phyloP scores from a whole-genome alignment of 352 stramenopile genomes.

The Phytophthora sp. region DNA sequence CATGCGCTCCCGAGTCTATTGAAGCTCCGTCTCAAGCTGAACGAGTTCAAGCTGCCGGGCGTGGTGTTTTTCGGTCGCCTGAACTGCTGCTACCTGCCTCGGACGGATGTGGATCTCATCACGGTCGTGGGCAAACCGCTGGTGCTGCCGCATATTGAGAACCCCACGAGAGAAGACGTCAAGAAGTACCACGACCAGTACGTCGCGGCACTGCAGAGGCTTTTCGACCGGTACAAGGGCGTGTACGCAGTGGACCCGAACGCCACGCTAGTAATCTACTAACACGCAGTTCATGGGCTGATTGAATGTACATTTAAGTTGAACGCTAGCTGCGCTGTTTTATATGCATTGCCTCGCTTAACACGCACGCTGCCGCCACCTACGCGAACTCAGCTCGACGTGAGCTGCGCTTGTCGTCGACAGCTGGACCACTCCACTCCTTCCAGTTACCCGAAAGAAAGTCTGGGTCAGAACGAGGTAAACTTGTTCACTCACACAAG shows the following conservation, averaged over 20 bases:
- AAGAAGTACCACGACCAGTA: slow-evolving; percentile 91
- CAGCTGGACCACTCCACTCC: slow-evolving; percentile 60
- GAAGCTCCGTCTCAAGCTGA: slow-evolving; percentile 72
- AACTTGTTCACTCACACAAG: no score
- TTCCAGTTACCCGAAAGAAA: slow-evolving; percentile 33
- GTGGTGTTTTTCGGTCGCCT: slow-evolving; percentile 62
- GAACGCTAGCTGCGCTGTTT: no score
- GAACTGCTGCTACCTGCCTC: slow-evolving; percentile 87
- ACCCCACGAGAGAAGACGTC: slow-evolving; percentile 90
- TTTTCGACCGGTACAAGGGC: slow-evolving; percentile 90
- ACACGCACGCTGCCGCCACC: background rate
- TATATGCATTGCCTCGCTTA: background rate
- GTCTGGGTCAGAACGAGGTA: background rate
- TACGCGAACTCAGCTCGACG: slow-evolving; percentile 15
- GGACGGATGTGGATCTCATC: slow-evolving; percentile 67
- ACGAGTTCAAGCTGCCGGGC: slow-evolving; percentile 80
- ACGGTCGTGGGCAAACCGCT: slow-evolving; percentile 87
- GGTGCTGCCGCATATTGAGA: slow-evolving; percentile 81
- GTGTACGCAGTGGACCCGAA: slow-evolving; percentile 76
- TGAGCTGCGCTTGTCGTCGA: slow-evolving; percentile 34
- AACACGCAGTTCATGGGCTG: slow-evolving; percentile 14
- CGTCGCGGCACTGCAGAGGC: slow-evolving; percentile 66
- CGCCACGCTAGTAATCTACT: slow-evolving; percentile 60
- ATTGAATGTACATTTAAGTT: slow-evolving; percentile 30
- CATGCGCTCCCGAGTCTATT: slow-evolving; percentile 76